Conservation (phyloP, 306 rosid species). For the Rosa lucieae region DNA sequence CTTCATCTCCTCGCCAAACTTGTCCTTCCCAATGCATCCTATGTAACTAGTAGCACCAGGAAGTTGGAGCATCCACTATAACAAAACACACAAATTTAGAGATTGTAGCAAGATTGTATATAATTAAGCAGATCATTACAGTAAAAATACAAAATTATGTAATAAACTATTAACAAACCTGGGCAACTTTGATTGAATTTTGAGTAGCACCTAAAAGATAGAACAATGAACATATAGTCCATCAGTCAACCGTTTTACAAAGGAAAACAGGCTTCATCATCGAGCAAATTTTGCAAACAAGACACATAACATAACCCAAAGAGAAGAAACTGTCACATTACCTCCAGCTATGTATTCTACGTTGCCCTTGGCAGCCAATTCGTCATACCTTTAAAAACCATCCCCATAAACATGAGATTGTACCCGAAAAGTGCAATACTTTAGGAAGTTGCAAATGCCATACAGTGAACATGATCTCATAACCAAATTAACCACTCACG, state of each 20-base stretch:
- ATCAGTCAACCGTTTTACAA: neutral
- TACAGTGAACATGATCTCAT: neutral
- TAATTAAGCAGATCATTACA: neutral
- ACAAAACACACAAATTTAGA: slow-evolving; percentile 11
- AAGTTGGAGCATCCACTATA: slow-evolving; percentile 86
- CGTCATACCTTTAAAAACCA: slow-evolving; percentile 64
- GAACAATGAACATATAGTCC: neutral
- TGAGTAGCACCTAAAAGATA: slow-evolving; percentile 78
- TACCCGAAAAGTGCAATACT: neutral
- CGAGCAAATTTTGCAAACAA: neutral
- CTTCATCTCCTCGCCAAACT: slow-evolving; percentile 88
- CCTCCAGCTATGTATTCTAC: slow-evolving; percentile 99
- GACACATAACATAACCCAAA: neutral
- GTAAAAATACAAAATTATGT: neutral
- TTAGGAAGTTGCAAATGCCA: neutral
- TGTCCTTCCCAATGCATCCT: slow-evolving; percentile 94
- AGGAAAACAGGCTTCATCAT: neutral
- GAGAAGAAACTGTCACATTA: slow-evolving; percentile 26
- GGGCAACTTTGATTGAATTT: slow-evolving; percentile 89
- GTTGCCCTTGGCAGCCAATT: slow-evolving; percentile 49
- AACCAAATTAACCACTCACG: neutral
- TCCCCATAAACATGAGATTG: neutral
- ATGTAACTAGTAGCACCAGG: slow-evolving; percentile 91
- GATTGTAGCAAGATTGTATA: neutral
- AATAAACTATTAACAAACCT: slow-evolving; percentile 44